Conservation (phyloP, 495 filamentous ascomycete genomes). For the Parathielavia hyrcaniae region DNA sequence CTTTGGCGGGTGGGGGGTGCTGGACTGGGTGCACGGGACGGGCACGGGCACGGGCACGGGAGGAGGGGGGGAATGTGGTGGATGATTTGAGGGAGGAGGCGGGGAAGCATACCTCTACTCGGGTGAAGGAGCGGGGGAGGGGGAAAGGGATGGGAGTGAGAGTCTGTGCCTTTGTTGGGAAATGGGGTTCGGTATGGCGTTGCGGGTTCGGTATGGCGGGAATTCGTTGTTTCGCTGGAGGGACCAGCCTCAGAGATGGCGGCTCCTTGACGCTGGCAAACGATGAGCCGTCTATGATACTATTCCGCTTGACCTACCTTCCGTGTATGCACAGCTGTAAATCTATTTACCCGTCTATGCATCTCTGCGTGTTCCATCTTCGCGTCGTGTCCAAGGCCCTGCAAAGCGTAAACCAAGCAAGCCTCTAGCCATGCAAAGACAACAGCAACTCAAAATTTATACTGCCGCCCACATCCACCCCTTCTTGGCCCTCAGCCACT, state of each 20-base stretch:
- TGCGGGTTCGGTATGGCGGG: too few relatives aligned
- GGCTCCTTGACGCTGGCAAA: too few relatives aligned
- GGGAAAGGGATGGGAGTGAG: slow-evolving; percentile 18
- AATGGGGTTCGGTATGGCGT: not conserved
- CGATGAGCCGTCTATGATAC: too few relatives aligned
- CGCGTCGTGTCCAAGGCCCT: not conserved
- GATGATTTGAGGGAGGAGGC: slow-evolving; percentile 51
- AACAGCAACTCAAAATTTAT: not conserved
- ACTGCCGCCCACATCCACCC: slow-evolving; percentile 29
- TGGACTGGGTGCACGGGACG: slow-evolving; percentile 75
- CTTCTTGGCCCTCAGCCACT: slow-evolving; percentile 52
- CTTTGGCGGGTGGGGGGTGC: slow-evolving; percentile 67
- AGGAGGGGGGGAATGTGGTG: slow-evolving; percentile 50
- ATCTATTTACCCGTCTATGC: too few relatives aligned
- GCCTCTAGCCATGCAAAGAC: not conserved
- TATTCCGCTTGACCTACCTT: too few relatives aligned
- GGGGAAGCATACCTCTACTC: slow-evolving; percentile 54
- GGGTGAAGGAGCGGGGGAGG: slow-evolving; percentile 45
- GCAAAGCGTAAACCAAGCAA: not conserved
- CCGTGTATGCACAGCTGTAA: too few relatives aligned
- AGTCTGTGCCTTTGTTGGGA: not conserved
- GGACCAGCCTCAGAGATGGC: too few relatives aligned
- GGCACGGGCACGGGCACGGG: too few relatives aligned
- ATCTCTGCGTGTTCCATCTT: not conserved
- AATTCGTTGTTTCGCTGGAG: too few relatives aligned